Evolutionary conservation across 1,284 basidiomycete species (phyloP).

Genomic region (Trametes versicolor): DNA sequence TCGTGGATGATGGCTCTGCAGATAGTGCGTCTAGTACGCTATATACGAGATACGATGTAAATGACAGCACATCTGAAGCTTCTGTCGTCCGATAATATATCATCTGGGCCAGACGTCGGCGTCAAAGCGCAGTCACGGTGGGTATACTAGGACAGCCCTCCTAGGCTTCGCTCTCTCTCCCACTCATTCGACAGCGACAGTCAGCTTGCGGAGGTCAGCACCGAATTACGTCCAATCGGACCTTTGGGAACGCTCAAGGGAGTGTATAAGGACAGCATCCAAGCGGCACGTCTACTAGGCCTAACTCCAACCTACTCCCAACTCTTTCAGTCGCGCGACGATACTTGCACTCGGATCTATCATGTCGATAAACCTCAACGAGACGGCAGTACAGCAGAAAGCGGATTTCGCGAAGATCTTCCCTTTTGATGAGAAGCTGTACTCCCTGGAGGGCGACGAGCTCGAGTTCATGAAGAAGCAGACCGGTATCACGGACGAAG

Average conservation of each 20-base stretch:
- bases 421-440: constrained; percentile 32
- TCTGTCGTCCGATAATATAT: no score
- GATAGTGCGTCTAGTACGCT: no score
- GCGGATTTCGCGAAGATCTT: neutral
- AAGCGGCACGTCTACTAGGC: neutral
- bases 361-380: neutral
- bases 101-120: no score
- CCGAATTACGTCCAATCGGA: neutral
- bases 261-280: neutral
- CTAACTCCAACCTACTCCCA: neutral
- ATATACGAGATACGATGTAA: no score
- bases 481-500: constrained; percentile 51
- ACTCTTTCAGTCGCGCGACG: neutral
- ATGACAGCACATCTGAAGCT: no score
- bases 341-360: neutral
- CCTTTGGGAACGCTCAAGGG: neutral
- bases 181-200: neutral
- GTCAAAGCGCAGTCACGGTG: no score
- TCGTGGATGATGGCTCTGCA: no score
- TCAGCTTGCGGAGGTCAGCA: constrained; percentile 1
- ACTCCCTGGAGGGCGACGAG: constrained; percentile 41
- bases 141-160: no score
- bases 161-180: no score
- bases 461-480: constrained; percentile 49
- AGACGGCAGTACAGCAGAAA: neutral